Evolutionary conservation across 2,329 filamentous ascomycete species (phyloP).

Genomic region (Elsinoe necatrix): DNA sequence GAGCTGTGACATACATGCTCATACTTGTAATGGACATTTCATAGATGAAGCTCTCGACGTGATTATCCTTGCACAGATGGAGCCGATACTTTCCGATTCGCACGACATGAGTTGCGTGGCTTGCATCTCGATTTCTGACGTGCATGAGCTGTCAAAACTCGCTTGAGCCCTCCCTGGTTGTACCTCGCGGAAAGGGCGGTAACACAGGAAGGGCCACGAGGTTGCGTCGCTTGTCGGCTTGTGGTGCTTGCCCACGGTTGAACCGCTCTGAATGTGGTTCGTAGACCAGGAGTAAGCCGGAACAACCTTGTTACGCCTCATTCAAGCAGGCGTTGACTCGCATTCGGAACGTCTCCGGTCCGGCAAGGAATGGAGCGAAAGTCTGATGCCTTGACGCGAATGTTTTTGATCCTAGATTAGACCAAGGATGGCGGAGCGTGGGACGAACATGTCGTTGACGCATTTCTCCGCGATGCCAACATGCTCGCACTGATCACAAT

Average conservation of each 20-base stretch:
- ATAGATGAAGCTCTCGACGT: background rate
- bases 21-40: background rate
- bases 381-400: background rate
- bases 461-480: background rate
- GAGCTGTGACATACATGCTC: background rate
- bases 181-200: background rate
- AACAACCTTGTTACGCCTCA: background rate
- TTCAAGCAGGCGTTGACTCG: constrained; percentile 7
- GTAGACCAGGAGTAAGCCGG: background rate
- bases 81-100: background rate
- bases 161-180: background rate
- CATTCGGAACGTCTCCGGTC: constrained; percentile 1
- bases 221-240: background rate
- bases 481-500: background rate
- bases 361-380: background rate
- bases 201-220: background rate
- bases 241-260: background rate
- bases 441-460: background rate
- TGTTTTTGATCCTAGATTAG: constrained; percentile 2
- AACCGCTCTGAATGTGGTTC: background rate
- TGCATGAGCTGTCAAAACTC: constrained; percentile 6
- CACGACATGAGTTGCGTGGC: background rate
- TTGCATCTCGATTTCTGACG: background rate
- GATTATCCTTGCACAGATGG: background rate
- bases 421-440: background rate